Evolutionary conservation across 2,329 filamentous ascomycete genomes (phyloP).

Genomic region (Ascochyta koolunga): DNA sequence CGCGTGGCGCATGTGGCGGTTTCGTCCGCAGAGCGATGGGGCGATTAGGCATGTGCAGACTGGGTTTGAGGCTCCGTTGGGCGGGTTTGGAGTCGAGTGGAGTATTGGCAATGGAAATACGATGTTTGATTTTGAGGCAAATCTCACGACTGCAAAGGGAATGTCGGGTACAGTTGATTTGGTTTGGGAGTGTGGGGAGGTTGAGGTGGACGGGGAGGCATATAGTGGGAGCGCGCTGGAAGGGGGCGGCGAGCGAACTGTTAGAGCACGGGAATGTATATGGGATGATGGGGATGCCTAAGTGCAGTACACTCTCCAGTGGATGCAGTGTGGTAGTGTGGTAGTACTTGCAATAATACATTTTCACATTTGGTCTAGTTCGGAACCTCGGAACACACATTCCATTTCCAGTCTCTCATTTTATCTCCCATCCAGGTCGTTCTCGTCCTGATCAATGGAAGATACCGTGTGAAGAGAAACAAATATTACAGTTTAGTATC

Average conservation of each 20-base stretch:
- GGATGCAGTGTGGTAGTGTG: no score
- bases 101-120: not conserved
- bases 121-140: not conserved
- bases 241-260: not conserved
- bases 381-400: no score
- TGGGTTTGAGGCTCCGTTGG: slow-evolving; percentile 26
- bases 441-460: no score
- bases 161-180: not conserved
- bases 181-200: not conserved
- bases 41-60: slow-evolving; percentile 16
- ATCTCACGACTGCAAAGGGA: not conserved
- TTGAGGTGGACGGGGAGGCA: not conserved
- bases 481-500: no score
- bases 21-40: slow-evolving; percentile 28
- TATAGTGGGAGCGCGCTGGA: not conserved
- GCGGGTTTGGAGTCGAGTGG: slow-evolving; percentile 17
- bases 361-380: no score
- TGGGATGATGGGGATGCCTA: no score
- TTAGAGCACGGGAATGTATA: not conserved
- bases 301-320: no score
- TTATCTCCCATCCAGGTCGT: no score
- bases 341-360: no score
- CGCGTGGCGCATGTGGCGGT: slow-evolving; percentile 29
- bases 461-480: no score
- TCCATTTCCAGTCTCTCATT: no score